Evolutionary conservation across 148 eudicot genomes (phyloP), one percentile per base, ranked within the genome.

Genomic region (Rhododendron ferrugineum): DNA sequence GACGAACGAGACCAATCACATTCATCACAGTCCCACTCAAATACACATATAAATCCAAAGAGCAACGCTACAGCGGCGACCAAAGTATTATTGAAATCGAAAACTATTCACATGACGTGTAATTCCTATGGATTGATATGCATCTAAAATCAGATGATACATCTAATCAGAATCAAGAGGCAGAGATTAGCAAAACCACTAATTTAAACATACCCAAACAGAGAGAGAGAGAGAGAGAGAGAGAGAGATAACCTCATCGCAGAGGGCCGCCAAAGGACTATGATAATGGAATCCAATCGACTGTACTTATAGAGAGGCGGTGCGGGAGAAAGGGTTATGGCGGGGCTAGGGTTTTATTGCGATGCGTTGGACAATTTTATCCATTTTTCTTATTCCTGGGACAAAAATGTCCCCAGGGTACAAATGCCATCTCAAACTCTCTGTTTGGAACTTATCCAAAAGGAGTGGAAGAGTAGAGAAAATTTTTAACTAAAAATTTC

Each of bases 1-100:
- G 96, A 90, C 93, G 96, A 93, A 93, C 96, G 96, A 92, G 96
- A 93, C 96, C 93, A 44, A 87, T 86, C 86, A 88, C 86, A 46
- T 14, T 93, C 96, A 56, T 93, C 94, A 91, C 85, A 20, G 92
- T 87, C 93, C 93, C 36, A n/a, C 34, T 44, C 10, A 11, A 14
- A 81, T 20, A 42, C n/a, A 40, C 15, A 11, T 16, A 28, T 18
- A 40, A 40, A 4, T 16, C 4, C 60, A 14, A 4, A 54, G 16
- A 16, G 60, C 0, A 52, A 15, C 18, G 56, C 56, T 13, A 52
- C 1, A 20, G 18, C 16, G 18, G 18, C 16, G 3, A 37, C 34
- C 44, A 40, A 40, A 40, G 44, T 40, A 40, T 6, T 40, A 40
- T 40, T 40, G 44, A 40, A 20, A 32, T 58, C 40, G 26, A 22